phyloP scores from a whole-genome alignment of 768 basidiomycete genomes.

The Chalciporus sphaerocephalus region DNA sequence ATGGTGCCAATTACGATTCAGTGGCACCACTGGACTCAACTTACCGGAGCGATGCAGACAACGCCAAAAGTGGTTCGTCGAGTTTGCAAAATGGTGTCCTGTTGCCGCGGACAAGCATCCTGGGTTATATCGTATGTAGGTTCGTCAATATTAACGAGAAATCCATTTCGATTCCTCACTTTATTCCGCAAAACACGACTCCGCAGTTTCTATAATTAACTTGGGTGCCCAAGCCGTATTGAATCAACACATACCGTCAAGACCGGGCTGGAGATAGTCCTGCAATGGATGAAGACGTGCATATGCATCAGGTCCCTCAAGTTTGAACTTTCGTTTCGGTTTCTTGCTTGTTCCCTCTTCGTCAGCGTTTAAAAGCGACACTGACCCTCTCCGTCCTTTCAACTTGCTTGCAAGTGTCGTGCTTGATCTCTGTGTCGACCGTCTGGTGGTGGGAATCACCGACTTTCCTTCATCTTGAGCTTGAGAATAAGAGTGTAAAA shows the following conservation, averaged over 20 bases:
- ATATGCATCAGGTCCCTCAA: constrained; percentile 47
- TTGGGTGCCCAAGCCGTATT: not conserved
- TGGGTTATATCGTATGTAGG: constrained; percentile 41
- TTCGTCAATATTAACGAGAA: not conserved
- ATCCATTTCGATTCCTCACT: constrained; percentile 40
- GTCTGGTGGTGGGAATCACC: not conserved
- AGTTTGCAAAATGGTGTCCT: constrained; percentile 78
- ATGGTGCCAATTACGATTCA: not conserved
- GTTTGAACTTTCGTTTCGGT: constrained; percentile 43
- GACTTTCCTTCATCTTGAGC: not conserved
- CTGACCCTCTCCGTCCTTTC: not conserved
- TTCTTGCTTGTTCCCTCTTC: constrained; percentile 16
- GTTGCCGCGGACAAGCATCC: constrained; percentile 61
- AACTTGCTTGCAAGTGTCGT: not conserved
- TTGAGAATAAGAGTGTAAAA: not conserved
- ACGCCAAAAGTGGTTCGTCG: constrained; percentile 79
- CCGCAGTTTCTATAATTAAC: not conserved
- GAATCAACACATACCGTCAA: constrained; percentile 50
- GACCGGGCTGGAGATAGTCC: constrained; percentile 48
- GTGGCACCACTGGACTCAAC: not conserved
- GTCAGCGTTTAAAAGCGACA: not conserved
- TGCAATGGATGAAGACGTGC: constrained; percentile 47
- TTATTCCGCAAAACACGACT: constrained; percentile 87
- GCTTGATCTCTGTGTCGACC: not conserved
- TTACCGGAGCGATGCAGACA: constrained; percentile 65